phyloP scores from a whole-genome alignment of 1,139 yeast species.

The Kodamaea ohmeri region DNA sequence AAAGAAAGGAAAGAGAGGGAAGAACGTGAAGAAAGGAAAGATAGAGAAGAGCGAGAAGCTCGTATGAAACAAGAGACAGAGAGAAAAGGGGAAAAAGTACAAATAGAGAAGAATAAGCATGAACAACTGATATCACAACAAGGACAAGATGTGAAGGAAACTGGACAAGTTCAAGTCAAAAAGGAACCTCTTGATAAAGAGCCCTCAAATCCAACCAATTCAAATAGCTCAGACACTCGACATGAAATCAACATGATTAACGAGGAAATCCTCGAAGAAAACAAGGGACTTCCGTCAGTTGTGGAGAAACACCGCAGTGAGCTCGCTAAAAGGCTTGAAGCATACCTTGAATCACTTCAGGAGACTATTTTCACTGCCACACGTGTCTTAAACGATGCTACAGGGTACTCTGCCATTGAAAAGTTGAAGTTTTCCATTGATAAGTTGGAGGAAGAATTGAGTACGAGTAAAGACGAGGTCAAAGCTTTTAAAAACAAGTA shows the following conservation, averaged over 20 bases:
- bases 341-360: constrained; percentile 61
- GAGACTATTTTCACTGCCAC: constrained; percentile 69
- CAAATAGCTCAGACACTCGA: constrained; percentile 3
- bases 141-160: constrained; percentile 7
- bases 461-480: constrained; percentile 48
- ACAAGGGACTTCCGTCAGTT: constrained; percentile 33
- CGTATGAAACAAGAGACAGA: background rate
- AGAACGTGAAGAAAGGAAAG: background rate
- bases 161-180: background rate
- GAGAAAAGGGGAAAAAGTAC: background rate
- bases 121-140: constrained; percentile 5
- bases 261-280: constrained; percentile 22
- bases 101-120: constrained; percentile 1
- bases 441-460: constrained; percentile 46
- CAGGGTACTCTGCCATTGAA: constrained; percentile 88
- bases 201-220: constrained; percentile 7
- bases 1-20: background rate
- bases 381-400: constrained; percentile 77
- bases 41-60: background rate
- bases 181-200: background rate
- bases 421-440: constrained; percentile 62
- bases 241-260: constrained; percentile 14
- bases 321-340: constrained; percentile 38
- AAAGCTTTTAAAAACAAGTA: constrained; percentile 52
- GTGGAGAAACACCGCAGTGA: constrained; percentile 22